Evolutionary conservation across 2,329 filamentous ascomycete species (phyloP).

Genomic region (Fusarium pilosicola): DNA sequence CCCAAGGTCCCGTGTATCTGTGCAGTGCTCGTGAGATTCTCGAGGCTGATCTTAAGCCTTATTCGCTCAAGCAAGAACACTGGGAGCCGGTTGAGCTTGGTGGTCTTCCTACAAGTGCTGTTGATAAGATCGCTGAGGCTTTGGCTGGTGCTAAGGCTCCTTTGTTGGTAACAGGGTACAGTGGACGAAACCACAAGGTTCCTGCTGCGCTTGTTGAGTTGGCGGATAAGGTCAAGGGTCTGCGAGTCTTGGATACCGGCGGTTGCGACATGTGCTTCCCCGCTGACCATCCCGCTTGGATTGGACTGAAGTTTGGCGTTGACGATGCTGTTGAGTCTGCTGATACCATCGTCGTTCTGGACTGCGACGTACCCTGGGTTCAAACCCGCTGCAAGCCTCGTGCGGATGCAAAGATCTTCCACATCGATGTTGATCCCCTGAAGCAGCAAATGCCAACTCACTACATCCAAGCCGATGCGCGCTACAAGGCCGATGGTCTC

Average conservation of each 20-base stretch:
- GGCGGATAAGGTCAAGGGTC: conserved; percentile 72
- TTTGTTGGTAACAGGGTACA: conserved; percentile 76
- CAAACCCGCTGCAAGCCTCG: conserved; percentile 74
- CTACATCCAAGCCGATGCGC: conserved; percentile 72
- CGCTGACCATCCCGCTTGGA: conserved; percentile 72
- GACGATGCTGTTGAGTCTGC: conserved; percentile 79
- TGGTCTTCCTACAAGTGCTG: conserved; percentile 62
- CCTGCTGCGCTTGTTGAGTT: conserved; percentile 72
- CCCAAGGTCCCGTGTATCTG: conserved; percentile 83
- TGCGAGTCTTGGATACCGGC: conserved; percentile 79
- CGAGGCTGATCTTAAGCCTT: conserved; percentile 84
- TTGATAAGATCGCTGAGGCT: conserved; percentile 69
- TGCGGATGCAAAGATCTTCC: conserved; percentile 65
- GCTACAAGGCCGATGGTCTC: conserved; percentile 74
- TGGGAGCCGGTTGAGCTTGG: conserved; percentile 79
- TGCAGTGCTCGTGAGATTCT: conserved; percentile 83
- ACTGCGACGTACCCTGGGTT: conserved; percentile 95
- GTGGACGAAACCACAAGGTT: conserved; percentile 72
- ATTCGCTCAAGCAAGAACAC: conserved; percentile 71
- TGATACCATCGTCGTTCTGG: conserved; percentile 84
- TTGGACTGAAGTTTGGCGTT: conserved; percentile 78
- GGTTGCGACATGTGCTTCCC: conserved; percentile 87
- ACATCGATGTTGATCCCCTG: conserved; percentile 72
- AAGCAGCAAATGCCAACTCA: conserved; percentile 80
- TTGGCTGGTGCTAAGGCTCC: conserved; percentile 73